These are phyloP conservation scores for Sporothrix inflata DNA, from an alignment of 2,329 filamentous ascomycete genomes.

Conservation along the genomic window DNA sequence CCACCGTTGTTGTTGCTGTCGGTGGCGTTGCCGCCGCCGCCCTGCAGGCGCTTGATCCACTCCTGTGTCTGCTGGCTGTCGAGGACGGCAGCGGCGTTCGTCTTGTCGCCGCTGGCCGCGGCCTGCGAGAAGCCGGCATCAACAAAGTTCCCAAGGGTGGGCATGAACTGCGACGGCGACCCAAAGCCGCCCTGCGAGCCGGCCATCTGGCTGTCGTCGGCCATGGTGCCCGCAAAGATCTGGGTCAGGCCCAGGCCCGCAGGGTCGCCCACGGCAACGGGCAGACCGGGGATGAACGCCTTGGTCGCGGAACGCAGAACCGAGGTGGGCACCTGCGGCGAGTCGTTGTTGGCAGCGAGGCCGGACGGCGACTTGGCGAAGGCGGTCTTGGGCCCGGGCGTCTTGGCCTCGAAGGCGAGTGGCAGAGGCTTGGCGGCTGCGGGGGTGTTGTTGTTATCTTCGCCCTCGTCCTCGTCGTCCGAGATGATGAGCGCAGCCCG, in stretches of 20 bases:
- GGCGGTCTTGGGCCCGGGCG: slow-evolving; percentile 52
- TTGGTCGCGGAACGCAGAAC: slow-evolving; percentile 71
- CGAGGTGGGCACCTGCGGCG: slow-evolving; percentile 62
- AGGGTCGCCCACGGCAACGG: slow-evolving; percentile 56
- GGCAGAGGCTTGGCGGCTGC: neutral
- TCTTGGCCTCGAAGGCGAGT: slow-evolving; percentile 40
- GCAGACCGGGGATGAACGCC: slow-evolving; percentile 69
- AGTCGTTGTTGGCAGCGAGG: slow-evolving; percentile 44
- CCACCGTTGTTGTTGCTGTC: slow-evolving; percentile 25
- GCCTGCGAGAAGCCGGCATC: slow-evolving; percentile 63
- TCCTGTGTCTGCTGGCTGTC: slow-evolving; percentile 52
- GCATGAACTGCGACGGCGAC: slow-evolving; percentile 55
- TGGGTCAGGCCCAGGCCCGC: slow-evolving; percentile 79
- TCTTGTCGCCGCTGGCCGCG: slow-evolving; percentile 50
- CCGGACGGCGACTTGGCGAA: slow-evolving; percentile 49
- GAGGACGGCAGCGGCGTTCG: slow-evolving; percentile 54
- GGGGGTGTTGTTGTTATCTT: slow-evolving; percentile 33
- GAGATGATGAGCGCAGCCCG: slow-evolving; percentile 57
- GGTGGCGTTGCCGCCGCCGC: neutral
- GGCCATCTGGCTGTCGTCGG: slow-evolving; percentile 59
- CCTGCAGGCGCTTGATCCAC: slow-evolving; percentile 37
- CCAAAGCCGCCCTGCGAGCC: slow-evolving; percentile 25
- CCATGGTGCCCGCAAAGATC: slow-evolving; percentile 86
- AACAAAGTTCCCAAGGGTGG: slow-evolving; percentile 60
- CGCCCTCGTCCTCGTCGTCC: slow-evolving; percentile 67